These are phyloP conservation scores for Gillenia trifoliata DNA, from an alignment of 306 rosid genomes.

Conservation along the genomic window DNA sequence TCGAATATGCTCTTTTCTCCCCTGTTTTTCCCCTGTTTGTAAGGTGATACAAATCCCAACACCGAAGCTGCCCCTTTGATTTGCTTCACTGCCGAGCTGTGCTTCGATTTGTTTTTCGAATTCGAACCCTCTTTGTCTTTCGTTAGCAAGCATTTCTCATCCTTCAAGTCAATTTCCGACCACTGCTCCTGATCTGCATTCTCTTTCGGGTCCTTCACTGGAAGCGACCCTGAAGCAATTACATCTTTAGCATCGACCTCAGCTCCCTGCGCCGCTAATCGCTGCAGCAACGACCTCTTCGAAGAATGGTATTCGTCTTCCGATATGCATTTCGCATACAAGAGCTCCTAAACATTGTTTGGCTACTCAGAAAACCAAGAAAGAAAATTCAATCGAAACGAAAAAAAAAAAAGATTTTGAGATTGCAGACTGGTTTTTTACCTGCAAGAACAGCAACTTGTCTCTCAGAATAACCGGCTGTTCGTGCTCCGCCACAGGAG, in stretches of 20 bases:
- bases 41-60: constrained; percentile 51
- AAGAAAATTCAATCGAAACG: neutral
- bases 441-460: constrained; percentile 82
- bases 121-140: constrained; percentile 51
- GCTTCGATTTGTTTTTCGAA: constrained; percentile 50
- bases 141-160: constrained; percentile 42
- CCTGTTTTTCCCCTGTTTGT: constrained; percentile 47
- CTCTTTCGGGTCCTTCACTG: constrained; percentile 37
- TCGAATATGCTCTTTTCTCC: constrained; percentile 67
- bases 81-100: constrained; percentile 58
- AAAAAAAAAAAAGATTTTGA: neutral
- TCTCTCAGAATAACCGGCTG: constrained; percentile 63
- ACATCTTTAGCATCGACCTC: constrained; percentile 74
- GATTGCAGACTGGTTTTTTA: constrained; percentile 5
- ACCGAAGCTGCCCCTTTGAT: constrained; percentile 78
- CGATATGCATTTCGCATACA: constrained; percentile 76
- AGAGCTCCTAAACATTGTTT: constrained; percentile 52
- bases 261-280: constrained; percentile 75
- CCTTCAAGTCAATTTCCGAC: constrained; percentile 84
- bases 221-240: constrained; percentile 27
- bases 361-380: neutral
- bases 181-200: constrained; percentile 60
- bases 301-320: constrained; percentile 82
- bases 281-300: constrained; percentile 78
- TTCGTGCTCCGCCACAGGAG: constrained; percentile 55